Percentiles rank a stretch among this genome's conserved stretches.
phyloP scores from a whole-genome alignment of 805 yeast species.

The Soucietia sequanensis region DNA sequence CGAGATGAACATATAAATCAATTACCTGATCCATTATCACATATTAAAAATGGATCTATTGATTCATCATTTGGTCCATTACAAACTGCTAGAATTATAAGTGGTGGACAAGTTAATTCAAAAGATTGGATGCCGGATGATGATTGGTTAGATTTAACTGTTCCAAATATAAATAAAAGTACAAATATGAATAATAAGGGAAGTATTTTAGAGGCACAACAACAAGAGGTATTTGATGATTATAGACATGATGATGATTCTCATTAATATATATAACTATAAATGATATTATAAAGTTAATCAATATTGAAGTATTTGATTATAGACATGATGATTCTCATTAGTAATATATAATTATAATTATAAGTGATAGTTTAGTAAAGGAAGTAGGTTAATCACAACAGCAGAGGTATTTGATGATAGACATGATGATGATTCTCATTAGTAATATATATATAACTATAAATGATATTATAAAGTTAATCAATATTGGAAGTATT shows the following conservation, averaged over 20 bases:
- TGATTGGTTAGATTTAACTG: conserved; percentile 20
- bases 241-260: conserved; percentile 41
- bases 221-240: conserved; percentile 42
- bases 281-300: too few relatives aligned
- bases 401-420: too few relatives aligned
- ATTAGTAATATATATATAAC: too few relatives aligned
- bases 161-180: neutral
- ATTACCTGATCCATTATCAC: conserved; percentile 45
- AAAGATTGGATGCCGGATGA: conserved; percentile 37
- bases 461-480: too few relatives aligned
- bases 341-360: too few relatives aligned
- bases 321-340: conserved; percentile 6
- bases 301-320: too few relatives aligned
- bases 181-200: conserved; percentile 3
- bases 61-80: conserved; percentile 30
- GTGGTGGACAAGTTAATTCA: conserved; percentile 39
- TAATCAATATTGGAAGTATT: too few relatives aligned
- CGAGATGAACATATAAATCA: conserved; percentile 14
- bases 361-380: conserved; percentile 1
- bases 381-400: too few relatives aligned
- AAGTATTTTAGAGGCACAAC: conserved; percentile 23
- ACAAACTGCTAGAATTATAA: conserved; percentile 38
- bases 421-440: too few relatives aligned
- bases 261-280: conserved; percentile 12
- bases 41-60: conserved; percentile 39